These are phyloP conservation scores for Chionographis japonica DNA, from an alignment of 106 monocot genomes.

Conservation along the genomic window DNA sequence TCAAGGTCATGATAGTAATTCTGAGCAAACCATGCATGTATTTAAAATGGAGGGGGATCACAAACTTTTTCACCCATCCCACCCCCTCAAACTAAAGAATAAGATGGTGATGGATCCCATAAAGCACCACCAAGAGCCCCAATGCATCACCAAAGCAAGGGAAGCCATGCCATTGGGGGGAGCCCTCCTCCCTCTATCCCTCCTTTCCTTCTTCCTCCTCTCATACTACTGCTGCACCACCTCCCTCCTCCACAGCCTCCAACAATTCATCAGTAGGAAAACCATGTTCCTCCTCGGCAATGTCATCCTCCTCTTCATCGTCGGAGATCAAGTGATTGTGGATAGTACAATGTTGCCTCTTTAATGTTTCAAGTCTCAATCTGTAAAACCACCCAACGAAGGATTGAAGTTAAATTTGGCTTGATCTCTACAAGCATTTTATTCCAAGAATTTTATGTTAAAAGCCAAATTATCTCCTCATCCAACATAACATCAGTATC, in stretches of 20 bases:
- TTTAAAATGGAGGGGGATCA: too few relatives aligned
- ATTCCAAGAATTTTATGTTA: too few relatives aligned
- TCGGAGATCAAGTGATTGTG: conserved; percentile 5
- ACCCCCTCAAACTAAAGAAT: background rate
- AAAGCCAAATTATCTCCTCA: too few relatives aligned
- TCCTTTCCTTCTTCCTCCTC: conserved; percentile 8
- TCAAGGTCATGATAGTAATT: too few relatives aligned
- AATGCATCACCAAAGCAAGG: background rate
- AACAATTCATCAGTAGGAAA: conserved; percentile 16
- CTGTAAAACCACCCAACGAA: too few relatives aligned
- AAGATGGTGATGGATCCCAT: conserved; percentile 1
- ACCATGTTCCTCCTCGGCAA: conserved; percentile 49
- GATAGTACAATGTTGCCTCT: too few relatives aligned
- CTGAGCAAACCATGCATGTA: too few relatives aligned
- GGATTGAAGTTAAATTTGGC: too few relatives aligned
- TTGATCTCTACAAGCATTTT: too few relatives aligned
- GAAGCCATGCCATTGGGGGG: background rate
- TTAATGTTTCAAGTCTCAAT: too few relatives aligned
- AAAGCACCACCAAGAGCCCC: background rate
- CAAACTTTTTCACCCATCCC: too few relatives aligned
- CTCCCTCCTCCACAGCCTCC: background rate
- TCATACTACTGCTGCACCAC: background rate
- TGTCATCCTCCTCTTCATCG: conserved; percentile 50
- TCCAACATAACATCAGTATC: too few relatives aligned
- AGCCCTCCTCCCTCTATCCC: conserved; percentile 6